Base-by-base conservation (phyloP, 2,329 filamentous ascomycete species). In the Aspergillus ruber region DNA sequence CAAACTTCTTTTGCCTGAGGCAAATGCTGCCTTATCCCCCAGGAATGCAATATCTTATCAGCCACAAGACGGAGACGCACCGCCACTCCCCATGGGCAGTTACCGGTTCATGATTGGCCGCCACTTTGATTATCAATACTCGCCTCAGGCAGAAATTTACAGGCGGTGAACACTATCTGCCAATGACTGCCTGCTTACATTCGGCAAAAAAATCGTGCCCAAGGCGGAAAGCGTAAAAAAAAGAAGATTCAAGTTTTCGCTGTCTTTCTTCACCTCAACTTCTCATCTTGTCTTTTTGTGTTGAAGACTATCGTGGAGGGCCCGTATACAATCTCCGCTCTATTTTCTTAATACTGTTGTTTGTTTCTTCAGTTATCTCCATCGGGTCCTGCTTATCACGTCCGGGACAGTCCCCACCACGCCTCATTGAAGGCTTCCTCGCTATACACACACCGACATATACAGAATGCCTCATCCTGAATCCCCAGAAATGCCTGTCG, bases 401-500 rank as follows among this genome's bases (percentile, higher is more conserved):
- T n/a, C 17, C n/a, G 33, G 10, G 33, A n/a, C n/a, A 15, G 6
- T 36, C 33, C 33, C n/a, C n/a, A n/a, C 17, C 33, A n/a, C 17
- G n/a, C 33, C 17, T 20, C 17, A 5, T 17, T 35, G 33, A 35
- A 35, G n/a, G 15, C 33, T 17, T 12, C 25, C 25, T 29, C 25
- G 25, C 10, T 29, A 29, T 29, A 27, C 2, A 27, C 9, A 27
- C 25, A 27, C 9, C 10, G 4, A 27, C 25, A 27, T 10, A 27
- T 36, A 46, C 50, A 71, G 51, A 64, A 77, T 77, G 74, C 75
- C 74, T 58, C 74, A 77, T 51, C 62, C 67, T 48, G 67, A 65
- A 51, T 53, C 62, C 50, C 64, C 65, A 57, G 64, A 59, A 56
- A 70, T 71, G 67, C 58, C 73, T 51, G 72, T 69, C 54, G 70